phyloP scores from a whole-genome alignment of 352 stramenopile genomes.

The Phytopythium sindhum region DNA sequence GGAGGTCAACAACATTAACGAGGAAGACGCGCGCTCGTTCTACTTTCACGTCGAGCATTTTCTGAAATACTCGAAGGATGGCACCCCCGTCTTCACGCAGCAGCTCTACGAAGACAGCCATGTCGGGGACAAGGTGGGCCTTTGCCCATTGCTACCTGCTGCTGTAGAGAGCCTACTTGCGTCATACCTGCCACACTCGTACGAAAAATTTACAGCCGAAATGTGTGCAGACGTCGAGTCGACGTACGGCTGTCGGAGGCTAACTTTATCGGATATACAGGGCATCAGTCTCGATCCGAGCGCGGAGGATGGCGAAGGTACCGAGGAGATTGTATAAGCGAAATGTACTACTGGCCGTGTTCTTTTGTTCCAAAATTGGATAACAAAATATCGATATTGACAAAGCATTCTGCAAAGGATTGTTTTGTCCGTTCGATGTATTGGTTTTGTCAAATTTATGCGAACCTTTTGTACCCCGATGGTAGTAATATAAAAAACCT shows the following conservation, averaged over 20 bases:
- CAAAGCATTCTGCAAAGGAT: too few relatives aligned
- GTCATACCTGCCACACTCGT: not conserved
- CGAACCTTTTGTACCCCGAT: too few relatives aligned
- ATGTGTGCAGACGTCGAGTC: not conserved
- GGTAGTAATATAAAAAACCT: too few relatives aligned
- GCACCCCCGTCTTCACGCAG: not conserved
- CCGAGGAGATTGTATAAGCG: too few relatives aligned
- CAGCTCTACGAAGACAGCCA: not conserved
- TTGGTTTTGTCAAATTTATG: too few relatives aligned
- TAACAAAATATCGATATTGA: too few relatives aligned
- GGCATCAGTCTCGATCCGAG: not conserved
- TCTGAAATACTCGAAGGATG: constrained; percentile 1
- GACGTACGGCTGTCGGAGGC: not conserved
- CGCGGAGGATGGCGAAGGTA: too few relatives aligned
- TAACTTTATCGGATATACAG: not conserved
- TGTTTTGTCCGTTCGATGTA: too few relatives aligned
- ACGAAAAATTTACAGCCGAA: not conserved
- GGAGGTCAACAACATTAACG: not conserved
- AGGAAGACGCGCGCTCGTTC: not conserved
- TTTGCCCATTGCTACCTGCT: not conserved
- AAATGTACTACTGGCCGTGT: too few relatives aligned
- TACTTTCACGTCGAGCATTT: constrained; percentile 6
- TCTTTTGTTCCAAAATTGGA: too few relatives aligned
- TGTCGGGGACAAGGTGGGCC: not conserved
- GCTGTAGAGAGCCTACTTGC: not conserved